Percentiles rank a stretch among this genome's conserved stretches.
Conservation (phyloP, 345 rosid genomes). For the Luvunga scandens region DNA sequence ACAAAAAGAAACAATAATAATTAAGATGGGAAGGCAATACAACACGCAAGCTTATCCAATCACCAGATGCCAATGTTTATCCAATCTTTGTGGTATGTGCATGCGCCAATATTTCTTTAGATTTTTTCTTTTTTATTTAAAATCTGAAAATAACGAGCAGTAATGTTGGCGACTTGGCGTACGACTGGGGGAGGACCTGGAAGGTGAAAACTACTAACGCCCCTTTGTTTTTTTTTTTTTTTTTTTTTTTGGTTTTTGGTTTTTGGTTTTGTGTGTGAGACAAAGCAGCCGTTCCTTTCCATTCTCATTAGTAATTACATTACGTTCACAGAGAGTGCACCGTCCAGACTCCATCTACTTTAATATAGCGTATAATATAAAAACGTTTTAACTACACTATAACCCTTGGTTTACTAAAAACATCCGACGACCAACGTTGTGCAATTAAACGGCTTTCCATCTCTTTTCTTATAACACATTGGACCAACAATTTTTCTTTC, state of each 20-base stretch:
- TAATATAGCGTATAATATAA: too few relatives aligned
- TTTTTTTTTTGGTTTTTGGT: rapidly evolving
- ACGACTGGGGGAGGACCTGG: too few relatives aligned
- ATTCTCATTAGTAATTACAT: background rate
- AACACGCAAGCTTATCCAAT: slow-evolving; percentile 2
- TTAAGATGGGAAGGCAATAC: background rate
- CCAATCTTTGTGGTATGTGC: background rate
- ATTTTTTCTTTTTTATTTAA: background rate
- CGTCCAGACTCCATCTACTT: too few relatives aligned
- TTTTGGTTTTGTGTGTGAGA: too few relatives aligned
- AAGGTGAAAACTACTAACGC: background rate
- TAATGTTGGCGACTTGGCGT: too few relatives aligned
- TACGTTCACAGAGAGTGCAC: too few relatives aligned
- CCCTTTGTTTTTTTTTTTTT: too few relatives aligned
- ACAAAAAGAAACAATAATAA: background rate
- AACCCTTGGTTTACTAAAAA: too few relatives aligned
- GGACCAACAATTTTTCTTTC: background rate
- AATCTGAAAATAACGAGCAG: background rate
- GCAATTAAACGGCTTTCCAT: too few relatives aligned
- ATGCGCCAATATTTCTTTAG: background rate
- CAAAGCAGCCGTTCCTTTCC: too few relatives aligned
- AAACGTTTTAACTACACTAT: too few relatives aligned
- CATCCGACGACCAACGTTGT: too few relatives aligned
- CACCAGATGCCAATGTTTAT: background rate
- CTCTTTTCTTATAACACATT: background rate